A percentile compares a stretch with the other conserved stretches of the same genome.
These are phyloP conservation scores for Triticum urartu DNA, from an alignment of 176 grass and related monocot species.

Conservation along the genomic window DNA sequence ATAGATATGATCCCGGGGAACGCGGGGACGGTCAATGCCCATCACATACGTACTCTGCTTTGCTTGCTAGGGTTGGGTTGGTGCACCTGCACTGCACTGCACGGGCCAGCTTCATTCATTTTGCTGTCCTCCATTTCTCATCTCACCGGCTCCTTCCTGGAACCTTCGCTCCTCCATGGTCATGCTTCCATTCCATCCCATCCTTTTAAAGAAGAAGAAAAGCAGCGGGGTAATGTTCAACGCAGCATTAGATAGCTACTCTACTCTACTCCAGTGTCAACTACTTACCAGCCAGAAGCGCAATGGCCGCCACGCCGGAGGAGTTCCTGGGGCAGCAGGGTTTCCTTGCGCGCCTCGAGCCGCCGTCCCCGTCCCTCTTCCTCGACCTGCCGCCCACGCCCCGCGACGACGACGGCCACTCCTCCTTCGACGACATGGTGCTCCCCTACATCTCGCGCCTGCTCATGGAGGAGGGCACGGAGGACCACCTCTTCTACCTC, in stretches of 20 bases:
- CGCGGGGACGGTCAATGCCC: not conserved
- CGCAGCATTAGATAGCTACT: not conserved
- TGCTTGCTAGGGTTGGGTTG: not conserved
- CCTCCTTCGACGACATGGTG: constrained; percentile 18
- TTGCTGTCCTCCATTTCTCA: not conserved
- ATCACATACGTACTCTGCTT: not conserved
- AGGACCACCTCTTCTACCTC: constrained; percentile 25
- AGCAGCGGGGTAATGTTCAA: not conserved
- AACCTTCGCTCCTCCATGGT: not conserved
- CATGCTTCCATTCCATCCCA: no score
- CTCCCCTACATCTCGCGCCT: constrained; percentile 32
- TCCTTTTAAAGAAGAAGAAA: not conserved
- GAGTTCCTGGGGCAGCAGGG: not conserved
- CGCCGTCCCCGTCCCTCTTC: constrained; percentile 32
- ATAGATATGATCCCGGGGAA: not conserved
- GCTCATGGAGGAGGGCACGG: constrained; percentile 42
- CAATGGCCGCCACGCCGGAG: constrained; percentile 17
- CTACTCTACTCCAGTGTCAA: not conserved
- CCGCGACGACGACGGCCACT: not conserved
- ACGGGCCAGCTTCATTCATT: not conserved
- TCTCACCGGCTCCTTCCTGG: not conserved
- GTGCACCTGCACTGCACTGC: not conserved
- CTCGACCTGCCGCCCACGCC: constrained; percentile 32
- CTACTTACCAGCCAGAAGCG: not conserved
- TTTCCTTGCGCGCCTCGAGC: not conserved